These are phyloP conservation scores for Carpinus fangiana DNA, from an alignment of 306 rosid species.

Conservation along the genomic window DNA sequence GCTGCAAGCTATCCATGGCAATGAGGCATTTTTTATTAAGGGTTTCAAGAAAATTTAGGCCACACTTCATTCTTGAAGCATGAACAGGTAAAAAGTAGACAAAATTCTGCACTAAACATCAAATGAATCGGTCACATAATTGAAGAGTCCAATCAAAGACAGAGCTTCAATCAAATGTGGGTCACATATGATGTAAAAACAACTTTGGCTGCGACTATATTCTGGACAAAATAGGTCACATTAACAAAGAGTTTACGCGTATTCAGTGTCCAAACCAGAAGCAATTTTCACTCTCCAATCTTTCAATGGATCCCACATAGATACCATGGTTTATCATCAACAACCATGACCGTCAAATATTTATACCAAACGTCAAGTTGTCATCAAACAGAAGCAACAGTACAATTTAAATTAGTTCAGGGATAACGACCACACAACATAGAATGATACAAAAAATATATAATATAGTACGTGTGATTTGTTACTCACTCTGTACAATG, in stretches of 20 bases:
- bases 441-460: slow-evolving; percentile 25
- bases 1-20: slow-evolving; percentile 19
- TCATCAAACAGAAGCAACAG: slow-evolving; percentile 18
- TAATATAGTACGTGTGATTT: not conserved
- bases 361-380: slow-evolving; percentile 27
- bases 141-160: slow-evolving; percentile 19
- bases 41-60: not conserved
- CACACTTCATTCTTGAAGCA: not conserved
- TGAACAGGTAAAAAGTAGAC: slow-evolving; percentile 28
- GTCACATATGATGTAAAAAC: slow-evolving; percentile 39
- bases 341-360: slow-evolving; percentile 20
- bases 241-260: slow-evolving; percentile 19
- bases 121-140: slow-evolving; percentile 1
- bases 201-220: slow-evolving; percentile 11
- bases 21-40: not conserved
- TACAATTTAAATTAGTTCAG: slow-evolving; percentile 29
- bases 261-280: not conserved
- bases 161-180: slow-evolving; percentile 39
- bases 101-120: slow-evolving; percentile 4
- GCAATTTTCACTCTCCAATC: slow-evolving; percentile 19
- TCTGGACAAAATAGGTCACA: slow-evolving; percentile 28
- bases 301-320: slow-evolving; percentile 71
- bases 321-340: slow-evolving; percentile 34
- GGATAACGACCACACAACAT: slow-evolving; percentile 56
- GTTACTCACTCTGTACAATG: slow-evolving; percentile 78